These are phyloP conservation scores for Leishmania mexicana DNA, from an alignment of 208 protist species.

Conservation along the genomic window DNA sequence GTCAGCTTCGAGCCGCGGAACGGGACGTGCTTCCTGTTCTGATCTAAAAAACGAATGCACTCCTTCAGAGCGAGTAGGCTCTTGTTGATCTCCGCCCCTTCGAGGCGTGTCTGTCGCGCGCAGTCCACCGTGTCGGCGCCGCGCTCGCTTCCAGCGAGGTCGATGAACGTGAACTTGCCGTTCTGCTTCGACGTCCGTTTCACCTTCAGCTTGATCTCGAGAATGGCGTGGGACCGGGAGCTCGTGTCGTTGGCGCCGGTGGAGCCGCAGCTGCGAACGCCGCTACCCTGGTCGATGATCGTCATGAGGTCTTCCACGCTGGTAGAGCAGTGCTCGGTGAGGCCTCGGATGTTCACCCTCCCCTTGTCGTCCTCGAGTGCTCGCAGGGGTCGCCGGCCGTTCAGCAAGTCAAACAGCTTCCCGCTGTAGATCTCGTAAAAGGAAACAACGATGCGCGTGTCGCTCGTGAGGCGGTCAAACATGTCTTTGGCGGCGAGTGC, in stretches of 20 bases:
- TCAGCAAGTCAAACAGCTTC: slow-evolving; percentile 78
- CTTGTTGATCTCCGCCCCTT: slow-evolving; percentile 93
- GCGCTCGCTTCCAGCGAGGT: slow-evolving; percentile 94
- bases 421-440: slow-evolving; percentile 91
- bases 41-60: slow-evolving; percentile 85
- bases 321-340: slow-evolving; percentile 55
- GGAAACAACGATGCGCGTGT: slow-evolving; percentile 42
- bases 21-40: slow-evolving; percentile 83
- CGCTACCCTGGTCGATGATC: slow-evolving; percentile 86
- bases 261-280: slow-evolving; percentile 75
- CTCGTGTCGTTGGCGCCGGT: slow-evolving; percentile 95
- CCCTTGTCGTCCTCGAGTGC: slow-evolving; percentile 71
- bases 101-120: slow-evolving; percentile 83
- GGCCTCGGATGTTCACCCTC: slow-evolving; percentile 66
- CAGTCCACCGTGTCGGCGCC: slow-evolving; percentile 79
- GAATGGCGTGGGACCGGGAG: slow-evolving; percentile 96
- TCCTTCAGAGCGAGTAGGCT: slow-evolving; percentile 87
- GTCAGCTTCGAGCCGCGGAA: slow-evolving; percentile 95
- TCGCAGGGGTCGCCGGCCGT: slow-evolving; percentile 60
- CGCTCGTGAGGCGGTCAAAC: slow-evolving; percentile 56
- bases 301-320: slow-evolving; percentile 61
- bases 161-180: slow-evolving; percentile 87
- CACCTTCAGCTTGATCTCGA: slow-evolving; percentile 66
- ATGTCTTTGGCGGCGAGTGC: slow-evolving; percentile 70
- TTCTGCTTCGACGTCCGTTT: slow-evolving; percentile 7